Conservation (phyloP, 73 alveolate species). For the Paramecium octaurelia region DNA sequence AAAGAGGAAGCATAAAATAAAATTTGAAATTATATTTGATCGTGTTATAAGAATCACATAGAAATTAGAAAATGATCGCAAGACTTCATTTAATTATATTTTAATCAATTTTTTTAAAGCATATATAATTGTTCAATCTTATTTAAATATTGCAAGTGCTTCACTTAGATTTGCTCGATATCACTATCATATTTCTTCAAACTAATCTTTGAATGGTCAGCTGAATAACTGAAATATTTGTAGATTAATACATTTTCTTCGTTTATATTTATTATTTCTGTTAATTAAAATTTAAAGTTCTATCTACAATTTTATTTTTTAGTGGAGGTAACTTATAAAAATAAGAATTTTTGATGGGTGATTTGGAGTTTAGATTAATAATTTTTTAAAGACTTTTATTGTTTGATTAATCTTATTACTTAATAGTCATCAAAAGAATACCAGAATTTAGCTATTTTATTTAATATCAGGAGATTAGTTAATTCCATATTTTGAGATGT, state of each 20-base stretch:
- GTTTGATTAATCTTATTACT: background rate
- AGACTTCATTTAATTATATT: background rate
- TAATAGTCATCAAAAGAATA: background rate
- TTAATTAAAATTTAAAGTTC: background rate
- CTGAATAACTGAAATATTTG: background rate
- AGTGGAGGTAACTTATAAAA: background rate
- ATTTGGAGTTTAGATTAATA: background rate
- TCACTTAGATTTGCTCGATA: background rate
- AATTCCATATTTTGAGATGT: background rate
- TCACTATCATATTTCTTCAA: background rate
- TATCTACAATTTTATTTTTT: background rate
- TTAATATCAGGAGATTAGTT: background rate
- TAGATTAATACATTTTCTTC: background rate
- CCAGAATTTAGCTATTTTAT: background rate
- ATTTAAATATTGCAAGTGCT: background rate
- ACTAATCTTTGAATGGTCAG: background rate
- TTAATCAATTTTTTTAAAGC: background rate
- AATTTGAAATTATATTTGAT: no score
- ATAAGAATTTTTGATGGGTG: background rate
- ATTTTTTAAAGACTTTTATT: background rate
- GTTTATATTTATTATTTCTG: background rate
- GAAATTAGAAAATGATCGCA: no score
- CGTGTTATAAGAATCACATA: no score
- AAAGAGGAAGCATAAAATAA: no score
- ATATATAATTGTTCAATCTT: background rate